Base-by-base conservation (phyloP, 129 eudicot genomes). In the Scalesia atractyloides region DNA sequence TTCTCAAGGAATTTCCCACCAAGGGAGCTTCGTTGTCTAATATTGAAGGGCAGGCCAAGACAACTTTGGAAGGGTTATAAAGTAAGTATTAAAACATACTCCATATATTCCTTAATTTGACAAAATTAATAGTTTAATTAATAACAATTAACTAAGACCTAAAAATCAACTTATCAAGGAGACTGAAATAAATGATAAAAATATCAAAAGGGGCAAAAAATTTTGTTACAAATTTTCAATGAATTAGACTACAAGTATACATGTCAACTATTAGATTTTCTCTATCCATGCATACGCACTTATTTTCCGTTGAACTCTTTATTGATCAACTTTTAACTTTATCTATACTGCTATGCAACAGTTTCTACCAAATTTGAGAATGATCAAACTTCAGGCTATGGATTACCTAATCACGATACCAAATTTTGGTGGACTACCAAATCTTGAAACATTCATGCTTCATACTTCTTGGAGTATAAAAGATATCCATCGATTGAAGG, bases 401-500 rank as follows among this genome's bases (percentile, higher is more conserved):
- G 50, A n/a, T n/a, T 0, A 64, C 15, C n/a, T 37, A 16, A 64
- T 64, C 49, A n/a, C 6, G 15, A 64, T 50, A n/a, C 69, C 69
- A 16, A 49, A 64, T 69, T 69, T 68, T 34, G 15, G 64, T 49
- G 69, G 74, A 44, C 41, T 68, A 2, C 73, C 46, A 48, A 52
- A 47, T 16, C 81, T 76, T 34, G 70, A 76, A 46, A 43, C 6
- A 26, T 60, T 76, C 22, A 24, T 58, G 22, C 30, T 76, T 47
- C 13, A 17, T 36, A 68, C 13, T 14, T 76, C 70, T 39, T 9
- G 41, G n/a, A 44, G 7, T 14, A 57, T 76, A 64, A 50, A 11
- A 37, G 69, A 68, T 70, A 69, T 66, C 54, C 17, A 30, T 68
- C 81, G 8, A 60, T 47, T 69, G 81, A 59, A 43, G n/a, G 70